phyloP scores from a whole-genome alignment of 805 yeast species.

The Barnettozyma botsteinii region DNA sequence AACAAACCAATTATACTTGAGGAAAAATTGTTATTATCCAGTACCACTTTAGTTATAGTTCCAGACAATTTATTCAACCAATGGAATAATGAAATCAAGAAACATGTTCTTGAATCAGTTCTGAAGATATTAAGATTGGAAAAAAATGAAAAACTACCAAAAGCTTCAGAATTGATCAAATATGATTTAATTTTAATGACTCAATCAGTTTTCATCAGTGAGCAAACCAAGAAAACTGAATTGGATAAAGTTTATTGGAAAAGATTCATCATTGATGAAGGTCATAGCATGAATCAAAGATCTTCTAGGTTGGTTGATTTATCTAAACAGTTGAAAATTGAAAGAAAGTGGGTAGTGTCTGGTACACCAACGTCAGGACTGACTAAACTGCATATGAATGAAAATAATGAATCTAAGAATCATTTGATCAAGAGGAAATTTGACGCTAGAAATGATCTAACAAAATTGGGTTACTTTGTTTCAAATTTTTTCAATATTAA shows the following conservation, averaged over 20 bases:
- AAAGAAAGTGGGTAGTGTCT: slow-evolving; percentile 67
- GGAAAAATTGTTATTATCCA: slow-evolving; percentile 37
- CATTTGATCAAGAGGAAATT: slow-evolving; percentile 46
- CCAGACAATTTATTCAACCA: slow-evolving; percentile 66
- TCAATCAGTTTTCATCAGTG: slow-evolving; percentile 38
- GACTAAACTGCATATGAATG: slow-evolving; percentile 45
- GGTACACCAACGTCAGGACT: slow-evolving; percentile 75
- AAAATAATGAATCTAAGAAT: slow-evolving; percentile 19
- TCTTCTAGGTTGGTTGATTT: slow-evolving; percentile 43
- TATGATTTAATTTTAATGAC: slow-evolving; percentile 52
- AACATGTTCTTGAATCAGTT: slow-evolving; percentile 41
- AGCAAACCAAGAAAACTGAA: slow-evolving; percentile 29
- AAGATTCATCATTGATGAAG: slow-evolving; percentile 68
- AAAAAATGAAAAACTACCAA: slow-evolving; percentile 22
- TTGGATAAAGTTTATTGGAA: slow-evolving; percentile 54
- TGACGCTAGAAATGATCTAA: slow-evolving; percentile 47
- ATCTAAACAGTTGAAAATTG: slow-evolving; percentile 45
- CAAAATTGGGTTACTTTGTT: slow-evolving; percentile 46
- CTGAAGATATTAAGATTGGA: slow-evolving; percentile 33
- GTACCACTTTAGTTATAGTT: slow-evolving; percentile 52
- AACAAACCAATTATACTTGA: slow-evolving; percentile 14
- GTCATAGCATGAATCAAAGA: slow-evolving; percentile 56
- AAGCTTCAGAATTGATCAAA: slow-evolving; percentile 31
- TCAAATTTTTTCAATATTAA: slow-evolving; percentile 50
- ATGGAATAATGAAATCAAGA: slow-evolving; percentile 54